These are phyloP conservation scores for Globisporangium paddicum DNA, from an alignment of 352 stramenopile species.

Conservation along the genomic window DNA sequence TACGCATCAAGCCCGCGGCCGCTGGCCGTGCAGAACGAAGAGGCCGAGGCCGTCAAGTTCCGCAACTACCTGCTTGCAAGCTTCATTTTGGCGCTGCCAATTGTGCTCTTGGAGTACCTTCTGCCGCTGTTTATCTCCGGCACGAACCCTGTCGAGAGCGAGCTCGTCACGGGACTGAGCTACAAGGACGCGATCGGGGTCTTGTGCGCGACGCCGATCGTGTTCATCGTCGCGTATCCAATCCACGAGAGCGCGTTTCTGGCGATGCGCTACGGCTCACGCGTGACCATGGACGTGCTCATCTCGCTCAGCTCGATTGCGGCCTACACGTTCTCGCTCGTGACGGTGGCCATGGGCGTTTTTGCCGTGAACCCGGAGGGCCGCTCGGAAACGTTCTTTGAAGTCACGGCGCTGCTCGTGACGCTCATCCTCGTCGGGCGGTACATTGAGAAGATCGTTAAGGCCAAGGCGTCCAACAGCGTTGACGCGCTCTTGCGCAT, in stretches of 20 bases:
- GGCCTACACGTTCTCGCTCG: constrained; percentile 59
- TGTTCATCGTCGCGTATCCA: constrained; percentile 52
- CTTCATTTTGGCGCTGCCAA: constrained; percentile 44
- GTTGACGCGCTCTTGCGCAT: constrained; percentile 62
- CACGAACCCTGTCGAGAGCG: constrained; percentile 18
- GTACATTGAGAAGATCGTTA: constrained; percentile 74
- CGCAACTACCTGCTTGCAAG: constrained; percentile 42
- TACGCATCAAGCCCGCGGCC: constrained; percentile 47
- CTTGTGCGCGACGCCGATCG: constrained; percentile 58
- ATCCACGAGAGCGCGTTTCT: constrained; percentile 71
- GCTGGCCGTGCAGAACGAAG: constrained; percentile 27
- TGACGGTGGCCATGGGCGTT: constrained; percentile 23
- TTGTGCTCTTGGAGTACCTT: constrained; percentile 57
- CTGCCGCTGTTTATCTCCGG: constrained; percentile 28
- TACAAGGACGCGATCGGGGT: constrained; percentile 49
- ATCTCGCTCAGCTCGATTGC: constrained; percentile 67
- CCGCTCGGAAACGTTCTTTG: constrained; percentile 64
- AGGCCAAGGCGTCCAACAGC: constrained; percentile 61
- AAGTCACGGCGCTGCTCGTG: constrained; percentile 61
- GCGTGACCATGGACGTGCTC: constrained; percentile 76
- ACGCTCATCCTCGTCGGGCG: constrained; percentile 69
- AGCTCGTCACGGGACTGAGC: constrained; percentile 37
- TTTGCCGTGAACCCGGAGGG: constrained; percentile 17
- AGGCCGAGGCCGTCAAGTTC: constrained; percentile 42
- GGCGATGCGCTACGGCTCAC: constrained; percentile 48